phyloP scores from a whole-genome alignment of 2,329 filamentous ascomycete genomes.

The Aureobasidium vineae region DNA sequence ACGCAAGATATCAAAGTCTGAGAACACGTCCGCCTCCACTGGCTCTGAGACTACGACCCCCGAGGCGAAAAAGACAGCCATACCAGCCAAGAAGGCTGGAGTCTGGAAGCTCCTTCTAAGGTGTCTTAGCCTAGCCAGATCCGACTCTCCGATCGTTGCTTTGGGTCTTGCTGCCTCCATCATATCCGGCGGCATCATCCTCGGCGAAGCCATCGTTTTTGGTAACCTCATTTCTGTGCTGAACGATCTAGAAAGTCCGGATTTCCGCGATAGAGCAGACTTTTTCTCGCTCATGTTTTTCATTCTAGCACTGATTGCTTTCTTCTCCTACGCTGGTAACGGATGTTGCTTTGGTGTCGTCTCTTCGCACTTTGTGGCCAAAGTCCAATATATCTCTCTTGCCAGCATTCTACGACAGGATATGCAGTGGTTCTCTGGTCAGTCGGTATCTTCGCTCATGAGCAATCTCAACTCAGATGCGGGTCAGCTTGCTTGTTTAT shows the following conservation, averaged over 20 bases:
- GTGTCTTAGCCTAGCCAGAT: constrained; percentile 36
- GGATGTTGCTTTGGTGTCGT: constrained; percentile 52
- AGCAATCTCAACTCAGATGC: constrained; percentile 50
- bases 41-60: constrained; percentile 41
- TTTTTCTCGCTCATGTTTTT: constrained; percentile 55
- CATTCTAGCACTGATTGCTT: constrained; percentile 52
- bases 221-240: constrained; percentile 53
- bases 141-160: constrained; percentile 42
- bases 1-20: constrained; percentile 50
- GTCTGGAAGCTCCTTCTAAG: constrained; percentile 23
- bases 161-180: constrained; percentile 48
- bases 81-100: constrained; percentile 12
- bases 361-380: constrained; percentile 47
- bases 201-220: constrained; percentile 61
- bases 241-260: constrained; percentile 42
- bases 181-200: constrained; percentile 51
- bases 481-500: constrained; percentile 50
- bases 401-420: constrained; percentile 56
- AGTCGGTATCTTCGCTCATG: constrained; percentile 48
- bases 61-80: constrained; percentile 35
- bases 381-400: constrained; percentile 49
- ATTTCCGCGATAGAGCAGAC: constrained; percentile 36
- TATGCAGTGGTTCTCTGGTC: constrained; percentile 51
- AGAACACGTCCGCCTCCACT: constrained; percentile 41
- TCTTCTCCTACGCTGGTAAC: constrained; percentile 46